Evolutionary conservation across 345 rosid genomes (phyloP), one percentile per base, ranked within the genome.

Genomic region (Balakata baccata): DNA sequence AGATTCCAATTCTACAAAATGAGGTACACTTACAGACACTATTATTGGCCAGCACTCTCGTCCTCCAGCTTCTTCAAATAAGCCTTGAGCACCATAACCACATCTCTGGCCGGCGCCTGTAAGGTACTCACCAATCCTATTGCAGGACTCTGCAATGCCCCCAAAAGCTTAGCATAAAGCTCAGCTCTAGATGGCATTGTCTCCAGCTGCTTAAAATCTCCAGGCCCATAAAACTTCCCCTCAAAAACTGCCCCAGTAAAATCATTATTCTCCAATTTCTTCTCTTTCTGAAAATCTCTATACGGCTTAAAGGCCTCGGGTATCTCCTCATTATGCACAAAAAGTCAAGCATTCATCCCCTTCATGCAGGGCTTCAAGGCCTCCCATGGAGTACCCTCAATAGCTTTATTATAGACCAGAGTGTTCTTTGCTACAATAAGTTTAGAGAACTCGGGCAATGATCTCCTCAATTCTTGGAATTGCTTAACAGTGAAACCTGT

Each of bases 261-360:
- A 69, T 95, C 99, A 66, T 90, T 93, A 11, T 74, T 80, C 34
- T 90, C 93, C 62, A 91, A 78, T 79, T 89, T 92, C 59, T 82
- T 84, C 72, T 89, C 99, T 76, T 84, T 92, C 74, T 88, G 91
- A 64, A 95, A 95, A 18, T 47, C 71, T 82, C 97, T 81, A 79
- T 88, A 95, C 2, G 99, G 99, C 78, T 88, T 91, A 45, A 95
- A 75, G 0, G 97, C 90, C 17, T 87, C 86, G 0, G 97, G 98
- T 50, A 95, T 90, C 75, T 92, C 99, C 75, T 95, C 99, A 9
- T 77, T 84, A 69, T 91, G 99, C 10, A 92, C 98, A 58, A 95
- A 95, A 34, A 92, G 89, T 96, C 97, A 95, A 39, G 87, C 98
- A 52, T 92, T 92, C 99, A 92, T 95, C 11, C 99, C 99, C 64